Base-by-base conservation (phyloP, 2,329 filamentous ascomycete species). In the Rugonectria rugulosa region DNA sequence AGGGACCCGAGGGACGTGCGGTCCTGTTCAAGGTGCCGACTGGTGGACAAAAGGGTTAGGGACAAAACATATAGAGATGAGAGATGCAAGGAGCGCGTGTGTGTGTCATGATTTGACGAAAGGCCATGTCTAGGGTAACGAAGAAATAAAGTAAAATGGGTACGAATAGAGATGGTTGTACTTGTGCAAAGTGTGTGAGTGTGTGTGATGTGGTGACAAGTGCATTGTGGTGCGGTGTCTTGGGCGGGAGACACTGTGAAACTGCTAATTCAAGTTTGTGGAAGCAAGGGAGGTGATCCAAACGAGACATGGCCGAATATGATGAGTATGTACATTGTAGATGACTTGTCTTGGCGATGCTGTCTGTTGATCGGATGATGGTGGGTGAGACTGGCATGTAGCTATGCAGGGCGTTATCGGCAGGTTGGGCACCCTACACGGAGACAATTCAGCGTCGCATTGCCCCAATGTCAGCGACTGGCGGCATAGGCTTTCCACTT, bases 11-110 rank as follows among this genome's bases (percentile, higher is more conserved):
- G 32, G 81, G 79, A 32, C 78, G 80, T 68, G 81, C 83, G 26
- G 79, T 86, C 14, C 66, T 86, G 62, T 86, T 86, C 70, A 75
- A 73, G 64, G 84, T 86, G 49, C 83, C 83, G 6, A 86, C 82
- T 5, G 83, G 83, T 48, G 72, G 48, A 76, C 79, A 75, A 77
- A 73, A 69, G 55, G 50, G 53, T 48, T 65, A 40, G 19, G n/a
- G 26, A 34, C 6, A 55, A 23, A 27, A 41, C 40, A 47, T 43
- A 55, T 27, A 41, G 19, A 17, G 9, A 49, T 17, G 20, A 40
- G 41, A 24, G 26, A 50, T 7, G 36, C 10, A 26, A 19, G 40
- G 4, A 9, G 29, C 21, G 17, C 11, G 15, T 36, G 15, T 21
- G 44, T 20, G 24, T 45, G 23, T 53, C 43, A 48, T 64, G 60